phyloP scores from a whole-genome alignment of 139 green algal species.

The Asterochloris sp. region DNA sequence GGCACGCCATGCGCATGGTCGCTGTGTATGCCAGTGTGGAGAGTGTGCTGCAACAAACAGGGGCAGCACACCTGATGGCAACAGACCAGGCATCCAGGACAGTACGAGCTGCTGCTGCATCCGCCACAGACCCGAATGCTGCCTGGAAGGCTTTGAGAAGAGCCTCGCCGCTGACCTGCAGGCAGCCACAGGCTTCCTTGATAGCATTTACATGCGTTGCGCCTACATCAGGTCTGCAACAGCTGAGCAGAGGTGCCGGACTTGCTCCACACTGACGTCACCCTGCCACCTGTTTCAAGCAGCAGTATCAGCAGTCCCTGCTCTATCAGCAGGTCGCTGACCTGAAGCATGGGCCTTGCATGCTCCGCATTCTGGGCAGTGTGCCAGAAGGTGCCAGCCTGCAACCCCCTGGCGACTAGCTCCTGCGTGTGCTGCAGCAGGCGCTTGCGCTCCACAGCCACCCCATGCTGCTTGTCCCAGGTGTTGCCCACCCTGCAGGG shows the following conservation, averaged over 20 bases:
- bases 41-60: too few relatives aligned
- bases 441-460: constrained; percentile 44
- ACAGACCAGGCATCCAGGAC: constrained; percentile 44
- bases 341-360: constrained; percentile 78
- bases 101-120: constrained; percentile 26
- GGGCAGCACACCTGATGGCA: constrained; percentile 29
- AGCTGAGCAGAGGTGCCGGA: too few relatives aligned
- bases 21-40: too few relatives aligned
- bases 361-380: constrained; percentile 73
- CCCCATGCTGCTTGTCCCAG: constrained; percentile 59
- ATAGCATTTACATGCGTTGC: background rate
- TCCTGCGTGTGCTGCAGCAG: constrained; percentile 38
- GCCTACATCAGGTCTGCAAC: too few relatives aligned
- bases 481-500: constrained; percentile 26
- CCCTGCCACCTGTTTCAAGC: too few relatives aligned
- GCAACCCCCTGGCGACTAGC: constrained; percentile 32
- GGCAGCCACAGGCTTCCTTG: background rate
- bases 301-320: too few relatives aligned
- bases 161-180: constrained; percentile 46
- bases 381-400: constrained; percentile 63
- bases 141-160: constrained; percentile 48
- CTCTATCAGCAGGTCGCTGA: background rate
- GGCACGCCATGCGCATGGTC: too few relatives aligned
- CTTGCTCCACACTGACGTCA: too few relatives aligned
- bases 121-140: constrained; percentile 32